These are phyloP conservation scores for Metschnikowia gelsemii DNA, from an alignment of 805 yeast genomes.

Conservation along the genomic window DNA sequence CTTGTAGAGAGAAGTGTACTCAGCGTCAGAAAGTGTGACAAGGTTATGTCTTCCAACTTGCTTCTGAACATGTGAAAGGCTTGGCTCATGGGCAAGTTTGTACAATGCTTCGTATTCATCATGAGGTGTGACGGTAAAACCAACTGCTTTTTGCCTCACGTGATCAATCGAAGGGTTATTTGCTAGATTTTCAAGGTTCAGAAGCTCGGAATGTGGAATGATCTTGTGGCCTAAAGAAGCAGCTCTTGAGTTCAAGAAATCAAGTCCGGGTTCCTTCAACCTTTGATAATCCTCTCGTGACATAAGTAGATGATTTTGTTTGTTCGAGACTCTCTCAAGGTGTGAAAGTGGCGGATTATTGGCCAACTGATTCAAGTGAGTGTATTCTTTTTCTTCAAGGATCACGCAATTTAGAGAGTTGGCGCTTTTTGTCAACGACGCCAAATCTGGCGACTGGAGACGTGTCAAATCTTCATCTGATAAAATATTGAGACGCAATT, in stretches of 20 bases:
- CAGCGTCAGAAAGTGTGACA: constrained; percentile 31
- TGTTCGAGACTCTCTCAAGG: constrained; percentile 17
- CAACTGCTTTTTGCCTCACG: constrained; percentile 19
- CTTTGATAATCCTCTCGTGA: constrained; percentile 11
- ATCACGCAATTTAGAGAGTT: constrained; percentile 11
- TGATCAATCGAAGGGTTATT: constrained; percentile 20
- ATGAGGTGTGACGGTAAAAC: constrained; percentile 19
- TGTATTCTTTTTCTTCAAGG: constrained; percentile 9
- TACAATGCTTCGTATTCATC: constrained; percentile 19
- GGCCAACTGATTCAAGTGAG: constrained; percentile 8
- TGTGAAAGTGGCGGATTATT: constrained; percentile 25
- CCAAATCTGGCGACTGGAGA: constrained; percentile 16
- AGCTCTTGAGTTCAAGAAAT: constrained; percentile 5
- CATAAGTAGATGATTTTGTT: constrained; percentile 15
- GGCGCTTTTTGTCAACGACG: constrained; percentile 12
- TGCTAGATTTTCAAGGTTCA: constrained; percentile 8
- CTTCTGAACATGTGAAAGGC: constrained; percentile 32
- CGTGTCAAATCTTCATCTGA: constrained; percentile 8
- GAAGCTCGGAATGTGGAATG: constrained; percentile 6
- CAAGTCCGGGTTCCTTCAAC: constrained; percentile 13
- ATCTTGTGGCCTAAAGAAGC: constrained; percentile 4
- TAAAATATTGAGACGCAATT: constrained; percentile 11
- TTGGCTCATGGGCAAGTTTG: constrained; percentile 19
- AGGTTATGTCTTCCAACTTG: constrained; percentile 35
- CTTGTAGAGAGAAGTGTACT: constrained; percentile 32